Evolutionary conservation across 139 green algal species (phyloP).

Genomic region (Gonium pectorale): DNA sequence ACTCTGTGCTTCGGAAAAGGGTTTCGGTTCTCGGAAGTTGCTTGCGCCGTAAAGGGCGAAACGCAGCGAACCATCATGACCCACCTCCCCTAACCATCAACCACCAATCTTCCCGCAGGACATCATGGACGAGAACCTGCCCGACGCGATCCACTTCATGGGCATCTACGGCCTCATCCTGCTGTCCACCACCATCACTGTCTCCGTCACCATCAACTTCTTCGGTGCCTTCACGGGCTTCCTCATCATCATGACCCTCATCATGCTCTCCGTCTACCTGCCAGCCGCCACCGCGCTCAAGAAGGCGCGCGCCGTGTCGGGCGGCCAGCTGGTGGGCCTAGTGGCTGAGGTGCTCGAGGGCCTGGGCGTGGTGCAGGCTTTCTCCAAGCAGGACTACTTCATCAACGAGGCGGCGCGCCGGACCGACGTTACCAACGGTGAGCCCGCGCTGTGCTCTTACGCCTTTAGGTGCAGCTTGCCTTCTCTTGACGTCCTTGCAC

Average conservation of each 20-base stretch:
- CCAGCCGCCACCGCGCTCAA: conserved; percentile 72
- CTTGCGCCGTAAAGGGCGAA: no score
- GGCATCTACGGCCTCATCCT: conserved; percentile 77
- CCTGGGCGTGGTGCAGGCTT: conserved; percentile 69
- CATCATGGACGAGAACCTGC: conserved; percentile 71
- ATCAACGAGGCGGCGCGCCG: conserved; percentile 59
- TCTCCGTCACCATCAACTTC: conserved; percentile 69
- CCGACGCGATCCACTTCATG: conserved; percentile 66
- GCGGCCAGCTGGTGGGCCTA: conserved; percentile 66
- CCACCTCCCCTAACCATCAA: no score
- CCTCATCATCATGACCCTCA: conserved; percentile 60
- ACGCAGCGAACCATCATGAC: no score
- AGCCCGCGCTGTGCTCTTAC: no score
- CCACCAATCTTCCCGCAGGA: no score
- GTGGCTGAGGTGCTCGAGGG: conserved; percentile 73
- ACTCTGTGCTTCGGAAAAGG: no score
- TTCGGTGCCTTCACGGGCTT: conserved; percentile 66
- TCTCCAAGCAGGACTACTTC: conserved; percentile 53
- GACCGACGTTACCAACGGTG: conserved; percentile 36
- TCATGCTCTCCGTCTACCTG: conserved; percentile 72
- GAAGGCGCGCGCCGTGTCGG: conserved; percentile 59
- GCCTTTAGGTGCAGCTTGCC: no score
- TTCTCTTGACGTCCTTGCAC: no score
- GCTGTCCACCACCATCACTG: conserved; percentile 68
- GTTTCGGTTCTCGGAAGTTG: no score